A percentile compares a stretch with the other conserved stretches of the same genome.
Evolutionary conservation across 306 rosid genomes (phyloP).

Genomic region (Betula pendula): DNA sequence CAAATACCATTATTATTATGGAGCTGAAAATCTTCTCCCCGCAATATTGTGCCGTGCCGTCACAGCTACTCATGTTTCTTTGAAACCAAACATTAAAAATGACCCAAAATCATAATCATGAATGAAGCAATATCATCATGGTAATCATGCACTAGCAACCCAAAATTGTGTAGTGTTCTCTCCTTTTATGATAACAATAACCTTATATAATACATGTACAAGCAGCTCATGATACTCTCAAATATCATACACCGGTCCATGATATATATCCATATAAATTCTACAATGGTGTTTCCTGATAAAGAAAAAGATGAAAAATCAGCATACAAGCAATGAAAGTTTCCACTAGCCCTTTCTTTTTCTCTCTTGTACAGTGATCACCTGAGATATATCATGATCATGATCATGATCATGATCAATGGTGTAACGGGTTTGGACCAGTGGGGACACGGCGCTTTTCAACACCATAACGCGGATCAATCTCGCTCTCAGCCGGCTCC

Average conservation of each 20-base stretch:
- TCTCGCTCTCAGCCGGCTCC: slow-evolving; percentile 38
- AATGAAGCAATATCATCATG: slow-evolving; percentile 10
- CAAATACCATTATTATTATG: slow-evolving; percentile 36
- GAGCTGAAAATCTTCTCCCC: slow-evolving; percentile 25
- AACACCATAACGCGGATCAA: slow-evolving; percentile 88
- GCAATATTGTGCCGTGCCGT: slow-evolving; percentile 45
- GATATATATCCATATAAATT: background rate
- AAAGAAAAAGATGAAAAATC: slow-evolving; percentile 19
- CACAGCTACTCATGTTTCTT: slow-evolving; percentile 47
- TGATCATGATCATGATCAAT: slow-evolving; percentile 46
- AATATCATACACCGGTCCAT: slow-evolving; percentile 17
- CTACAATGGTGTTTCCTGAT: background rate
- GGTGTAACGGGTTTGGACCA: slow-evolving; percentile 97
- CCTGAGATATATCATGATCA: slow-evolving; percentile 26
- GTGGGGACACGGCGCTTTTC: slow-evolving; percentile 91
- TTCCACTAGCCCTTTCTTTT: slow-evolving; percentile 42
- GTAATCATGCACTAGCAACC: slow-evolving; percentile 21
- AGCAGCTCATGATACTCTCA: slow-evolving; percentile 21
- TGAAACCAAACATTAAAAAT: slow-evolving; percentile 11
- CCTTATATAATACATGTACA: slow-evolving; percentile 36
- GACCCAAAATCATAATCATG: slow-evolving; percentile 4
- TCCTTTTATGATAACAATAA: slow-evolving; percentile 28
- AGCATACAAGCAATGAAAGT: slow-evolving; percentile 22
- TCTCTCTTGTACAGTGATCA: slow-evolving; percentile 7
- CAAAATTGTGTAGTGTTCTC: background rate